phyloP scores from a whole-genome alignment of 257 asterid genomes.

The Solanum clarkiae region DNA sequence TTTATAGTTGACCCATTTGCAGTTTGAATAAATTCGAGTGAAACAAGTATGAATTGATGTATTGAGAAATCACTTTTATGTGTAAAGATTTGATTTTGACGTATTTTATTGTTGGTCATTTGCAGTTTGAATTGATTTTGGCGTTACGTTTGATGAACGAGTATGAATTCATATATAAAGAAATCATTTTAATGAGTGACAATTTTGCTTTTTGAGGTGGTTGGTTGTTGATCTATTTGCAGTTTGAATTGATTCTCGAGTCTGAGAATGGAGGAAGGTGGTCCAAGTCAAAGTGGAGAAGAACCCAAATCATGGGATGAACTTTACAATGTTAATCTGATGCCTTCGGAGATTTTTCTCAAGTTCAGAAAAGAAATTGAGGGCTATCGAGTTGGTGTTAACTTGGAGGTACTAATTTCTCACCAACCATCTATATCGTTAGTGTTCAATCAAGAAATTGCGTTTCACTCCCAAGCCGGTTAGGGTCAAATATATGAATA shows the following conservation, averaged over 20 bases:
- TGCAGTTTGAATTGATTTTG: background rate
- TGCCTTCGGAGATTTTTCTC: constrained; percentile 76
- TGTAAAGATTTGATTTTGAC: background rate
- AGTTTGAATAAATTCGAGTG: no score
- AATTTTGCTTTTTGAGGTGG: background rate
- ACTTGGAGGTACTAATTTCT: constrained; percentile 58
- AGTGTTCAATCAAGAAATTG: background rate
- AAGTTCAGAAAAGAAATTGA: constrained; percentile 74
- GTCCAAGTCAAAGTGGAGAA: constrained; percentile 46
- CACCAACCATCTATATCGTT: background rate
- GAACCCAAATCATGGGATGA: constrained; percentile 79
- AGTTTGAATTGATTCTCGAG: background rate
- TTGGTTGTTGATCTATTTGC: background rate
- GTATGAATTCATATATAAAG: background rate
- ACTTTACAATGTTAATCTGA: constrained; percentile 72
- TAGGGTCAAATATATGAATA: background rate
- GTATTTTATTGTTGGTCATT: background rate
- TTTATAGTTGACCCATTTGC: no score
- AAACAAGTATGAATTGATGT: no score
- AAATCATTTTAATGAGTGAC: background rate
- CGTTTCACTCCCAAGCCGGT: background rate
- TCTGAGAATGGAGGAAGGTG: constrained; percentile 37
- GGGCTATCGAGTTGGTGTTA: constrained; percentile 75
- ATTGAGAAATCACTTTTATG: background rate
- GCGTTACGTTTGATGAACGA: background rate